Conservation (phyloP, 192 early-diverging fungal species). For the Chytriomyces sp. region DNA sequence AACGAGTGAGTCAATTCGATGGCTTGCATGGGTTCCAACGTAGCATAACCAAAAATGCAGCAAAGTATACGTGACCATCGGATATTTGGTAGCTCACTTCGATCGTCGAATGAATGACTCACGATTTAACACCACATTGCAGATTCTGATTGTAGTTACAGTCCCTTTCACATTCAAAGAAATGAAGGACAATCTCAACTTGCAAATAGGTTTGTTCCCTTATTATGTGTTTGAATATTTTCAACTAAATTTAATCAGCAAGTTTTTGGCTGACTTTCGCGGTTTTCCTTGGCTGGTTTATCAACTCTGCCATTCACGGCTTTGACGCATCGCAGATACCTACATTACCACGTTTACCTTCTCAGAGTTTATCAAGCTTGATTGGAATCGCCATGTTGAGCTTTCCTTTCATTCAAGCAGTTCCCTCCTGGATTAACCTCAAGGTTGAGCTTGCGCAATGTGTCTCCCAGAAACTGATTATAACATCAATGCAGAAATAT, state of each 20-base stretch:
- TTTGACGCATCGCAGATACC: slow-evolving; percentile 35
- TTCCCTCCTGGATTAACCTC: slow-evolving; percentile 60
- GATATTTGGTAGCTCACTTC: neutral
- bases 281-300: slow-evolving; percentile 52
- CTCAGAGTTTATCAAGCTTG: slow-evolving; percentile 21
- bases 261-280: slow-evolving; percentile 45
- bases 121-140: neutral
- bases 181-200: slow-evolving; percentile 19
- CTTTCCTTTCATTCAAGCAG: slow-evolving; percentile 51
- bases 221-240: neutral
- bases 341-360: slow-evolving; percentile 9
- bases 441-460: slow-evolving; percentile 35
- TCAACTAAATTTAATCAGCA: slow-evolving; percentile 8
- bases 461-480: neutral
- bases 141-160: slow-evolving; percentile 4
- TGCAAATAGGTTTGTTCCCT: slow-evolving; percentile 22
- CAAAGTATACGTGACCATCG: neutral
- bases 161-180: slow-evolving; percentile 12
- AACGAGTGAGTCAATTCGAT: too few species aligned
- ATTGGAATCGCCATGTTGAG: slow-evolving; percentile 57
- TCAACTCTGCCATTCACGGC: slow-evolving; percentile 26
- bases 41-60: too few species aligned
- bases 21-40: too few species aligned
- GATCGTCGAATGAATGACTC: neutral
- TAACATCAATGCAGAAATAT: too few species aligned